Evolutionary conservation across 2,329 filamentous ascomycete genomes (phyloP).

Genomic region (Oidium heveae): DNA sequence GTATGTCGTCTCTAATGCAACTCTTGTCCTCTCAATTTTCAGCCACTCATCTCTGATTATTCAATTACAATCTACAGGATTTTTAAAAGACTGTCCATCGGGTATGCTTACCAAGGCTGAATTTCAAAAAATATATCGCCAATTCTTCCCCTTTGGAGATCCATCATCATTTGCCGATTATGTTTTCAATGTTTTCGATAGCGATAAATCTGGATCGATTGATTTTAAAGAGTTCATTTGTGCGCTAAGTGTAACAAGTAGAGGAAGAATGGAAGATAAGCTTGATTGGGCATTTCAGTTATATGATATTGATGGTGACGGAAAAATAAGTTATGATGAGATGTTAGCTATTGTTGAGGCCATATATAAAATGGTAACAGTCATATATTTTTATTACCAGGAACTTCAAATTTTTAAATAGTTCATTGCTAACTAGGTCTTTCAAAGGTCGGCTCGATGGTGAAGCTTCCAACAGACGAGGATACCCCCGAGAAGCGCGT

Average conservation of each 20-base stretch:
- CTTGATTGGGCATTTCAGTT: conserved; percentile 98
- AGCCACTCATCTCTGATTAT: too few relatives aligned
- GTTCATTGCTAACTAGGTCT: background rate
- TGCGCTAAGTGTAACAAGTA: conserved; percentile 83
- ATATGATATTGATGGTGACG: conserved; percentile 96
- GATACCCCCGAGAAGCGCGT: conserved; percentile 98
- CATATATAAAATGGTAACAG: conserved; percentile 91
- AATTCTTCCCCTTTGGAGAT: conserved; percentile 98
- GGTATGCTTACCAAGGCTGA: conserved; percentile 95
- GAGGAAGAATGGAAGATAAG: conserved; percentile 98
- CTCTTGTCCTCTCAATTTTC: too few relatives aligned
- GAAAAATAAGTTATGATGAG: conserved; percentile 97
- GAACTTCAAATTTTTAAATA: background rate
- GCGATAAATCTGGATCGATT: conserved; percentile 89
- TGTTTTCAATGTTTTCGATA: conserved; percentile 97
- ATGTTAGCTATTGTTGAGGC: conserved; percentile 98
- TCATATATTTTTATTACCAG: background rate
- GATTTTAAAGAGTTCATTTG: conserved; percentile 99
- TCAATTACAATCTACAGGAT: conserved; percentile 30
- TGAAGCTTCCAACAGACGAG: conserved; percentile 94
- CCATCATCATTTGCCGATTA: conserved; percentile 95
- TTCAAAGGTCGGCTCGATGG: conserved; percentile 81
- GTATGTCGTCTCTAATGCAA: conserved; percentile 23
- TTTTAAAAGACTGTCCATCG: conserved; percentile 92
- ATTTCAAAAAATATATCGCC: conserved; percentile 98